Evolutionary conservation across 352 stramenopile species (phyloP), one percentile per base, ranked within the genome.

Genomic region (Phytophthora meadii): DNA sequence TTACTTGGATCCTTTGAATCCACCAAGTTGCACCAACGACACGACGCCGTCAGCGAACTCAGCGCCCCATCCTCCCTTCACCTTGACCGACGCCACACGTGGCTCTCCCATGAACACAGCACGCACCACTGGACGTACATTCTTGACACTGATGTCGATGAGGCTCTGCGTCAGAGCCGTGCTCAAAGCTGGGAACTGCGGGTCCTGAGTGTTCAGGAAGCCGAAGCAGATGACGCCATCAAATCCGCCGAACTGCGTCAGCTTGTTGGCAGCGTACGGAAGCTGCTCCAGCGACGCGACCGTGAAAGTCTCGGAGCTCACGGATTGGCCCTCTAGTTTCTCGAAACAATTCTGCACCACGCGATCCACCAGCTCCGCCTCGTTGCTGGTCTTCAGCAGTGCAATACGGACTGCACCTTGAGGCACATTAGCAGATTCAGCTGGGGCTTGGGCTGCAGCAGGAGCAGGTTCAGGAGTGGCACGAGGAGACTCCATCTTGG

Each of bases 141-240:
- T 92, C 54, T 88, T 81, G 27, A 95, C 74, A 62, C 88, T 94
- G 47, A 95, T 91, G 60, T 94, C 84, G 10, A 94, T 93, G 56
- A 95, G 82, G 46, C 82, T 81, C 67, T 94, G 83, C 30, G 81
- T 87, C 34, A 95, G 47, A 14, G 77, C 66, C 9, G 82, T 53
- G 45, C 81, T 80, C n/a, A 92, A 59, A 28, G 79, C 77, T 9
- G 60, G 61, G 51, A 90, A 94, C 25, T 93, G 72, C 27, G 74
- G 70, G 55, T 93, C 82, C 24, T 74, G 68, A 17, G 81, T 76
- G 63, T 90, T 93, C 7, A 95, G 72, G 61, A 94, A 92, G 9
- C 85, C 85, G 45, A 92, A 88, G 56, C 76, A 91, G 47, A 95
- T 87, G 54, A 93, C 84, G 5, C 62, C 82, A 57, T 95, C 81